Conservation (phyloP, 2,329 filamentous ascomycete genomes). For the Magnaporthiopsis incrustans region DNA sequence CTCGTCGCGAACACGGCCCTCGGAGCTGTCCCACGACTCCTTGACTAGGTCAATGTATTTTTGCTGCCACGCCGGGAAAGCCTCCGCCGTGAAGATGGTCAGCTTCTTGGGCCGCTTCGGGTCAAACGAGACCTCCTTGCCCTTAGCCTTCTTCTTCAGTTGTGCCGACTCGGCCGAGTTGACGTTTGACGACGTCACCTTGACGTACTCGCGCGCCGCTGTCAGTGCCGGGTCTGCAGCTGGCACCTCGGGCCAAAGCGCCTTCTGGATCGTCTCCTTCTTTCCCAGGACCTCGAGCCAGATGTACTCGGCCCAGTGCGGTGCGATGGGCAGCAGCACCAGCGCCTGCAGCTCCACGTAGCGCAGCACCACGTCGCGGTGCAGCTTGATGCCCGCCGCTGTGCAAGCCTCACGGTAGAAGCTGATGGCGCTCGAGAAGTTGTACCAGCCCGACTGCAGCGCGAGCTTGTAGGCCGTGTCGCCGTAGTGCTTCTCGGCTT, state of each 20-base stretch:
- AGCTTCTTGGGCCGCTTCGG: constrained; percentile 88
- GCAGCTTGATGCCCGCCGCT: constrained; percentile 75
- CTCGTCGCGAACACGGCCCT: constrained; percentile 58
- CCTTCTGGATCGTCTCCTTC: constrained; percentile 67
- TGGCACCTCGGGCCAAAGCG: constrained; percentile 64
- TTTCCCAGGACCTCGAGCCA: constrained; percentile 87
- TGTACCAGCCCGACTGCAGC: constrained; percentile 81
- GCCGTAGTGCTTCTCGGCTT: constrained; percentile 71
- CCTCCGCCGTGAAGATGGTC: constrained; percentile 71
- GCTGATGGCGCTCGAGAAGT: constrained; percentile 78
- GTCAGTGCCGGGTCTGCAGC: constrained; percentile 59
- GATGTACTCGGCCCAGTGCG: constrained; percentile 91
- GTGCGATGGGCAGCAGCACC: constrained; percentile 74
- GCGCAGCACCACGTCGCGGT: constrained; percentile 66
- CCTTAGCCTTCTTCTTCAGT: constrained; percentile 86
- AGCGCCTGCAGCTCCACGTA: constrained; percentile 68
- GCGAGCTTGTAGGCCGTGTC: constrained; percentile 77
- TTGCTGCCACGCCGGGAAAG: constrained; percentile 85
- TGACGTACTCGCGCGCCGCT: constrained; percentile 76
- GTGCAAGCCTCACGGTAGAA: constrained; percentile 80
- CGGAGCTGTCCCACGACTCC: constrained; percentile 56
- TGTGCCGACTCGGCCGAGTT: constrained; percentile 76
- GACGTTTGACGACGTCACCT: constrained; percentile 68
- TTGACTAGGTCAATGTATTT: constrained; percentile 78
- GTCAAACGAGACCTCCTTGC: constrained; percentile 78